These are phyloP conservation scores for Globisporangium rhizosaccharum DNA, from an alignment of 352 stramenopile species.

Conservation along the genomic window DNA sequence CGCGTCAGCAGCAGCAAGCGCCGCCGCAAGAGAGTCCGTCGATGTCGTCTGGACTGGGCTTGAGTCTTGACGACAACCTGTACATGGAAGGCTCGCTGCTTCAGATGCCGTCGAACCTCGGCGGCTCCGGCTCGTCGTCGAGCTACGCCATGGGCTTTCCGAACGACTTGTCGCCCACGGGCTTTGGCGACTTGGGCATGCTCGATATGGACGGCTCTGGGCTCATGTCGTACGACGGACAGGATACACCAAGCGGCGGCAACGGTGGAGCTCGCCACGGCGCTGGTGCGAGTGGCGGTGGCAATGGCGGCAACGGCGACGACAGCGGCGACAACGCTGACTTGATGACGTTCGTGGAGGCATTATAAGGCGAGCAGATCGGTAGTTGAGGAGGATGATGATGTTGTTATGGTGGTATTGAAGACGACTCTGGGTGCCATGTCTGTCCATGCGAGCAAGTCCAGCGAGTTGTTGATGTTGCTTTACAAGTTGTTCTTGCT, in stretches of 20 bases:
- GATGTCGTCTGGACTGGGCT: conserved; percentile 35
- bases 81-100: conserved; percentile 59
- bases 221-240: conserved; percentile 35
- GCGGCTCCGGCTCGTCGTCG: conserved; percentile 22
- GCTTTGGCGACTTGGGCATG: conserved; percentile 61
- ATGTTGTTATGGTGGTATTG: neutral
- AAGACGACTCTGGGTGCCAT: too few relatives aligned
- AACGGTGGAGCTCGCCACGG: conserved; percentile 19
- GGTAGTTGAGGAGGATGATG: neutral
- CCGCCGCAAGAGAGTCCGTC: conserved; percentile 41
- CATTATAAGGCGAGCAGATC: conserved; percentile 25
- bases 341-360: conserved; percentile 73
- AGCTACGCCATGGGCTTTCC: conserved; percentile 52
- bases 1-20: conserved; percentile 5
- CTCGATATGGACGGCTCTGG: conserved; percentile 66
- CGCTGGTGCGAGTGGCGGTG: conserved; percentile 8
- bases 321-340: conserved; percentile 48
- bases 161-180: conserved; percentile 58
- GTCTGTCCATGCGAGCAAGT: too few relatives aligned
- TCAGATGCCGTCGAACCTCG: conserved; percentile 53
- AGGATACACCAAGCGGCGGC: conserved; percentile 24
- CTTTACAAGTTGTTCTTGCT: too few relatives aligned
- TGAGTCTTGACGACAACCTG: conserved; percentile 53
- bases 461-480: too few relatives aligned
- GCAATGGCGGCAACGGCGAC: conserved; percentile 24